Evolutionary conservation across 495 filamentous ascomycete species (phyloP), one percentile per base, ranked within the genome.

Genomic region (Annulohypoxylon moriforme): DNA sequence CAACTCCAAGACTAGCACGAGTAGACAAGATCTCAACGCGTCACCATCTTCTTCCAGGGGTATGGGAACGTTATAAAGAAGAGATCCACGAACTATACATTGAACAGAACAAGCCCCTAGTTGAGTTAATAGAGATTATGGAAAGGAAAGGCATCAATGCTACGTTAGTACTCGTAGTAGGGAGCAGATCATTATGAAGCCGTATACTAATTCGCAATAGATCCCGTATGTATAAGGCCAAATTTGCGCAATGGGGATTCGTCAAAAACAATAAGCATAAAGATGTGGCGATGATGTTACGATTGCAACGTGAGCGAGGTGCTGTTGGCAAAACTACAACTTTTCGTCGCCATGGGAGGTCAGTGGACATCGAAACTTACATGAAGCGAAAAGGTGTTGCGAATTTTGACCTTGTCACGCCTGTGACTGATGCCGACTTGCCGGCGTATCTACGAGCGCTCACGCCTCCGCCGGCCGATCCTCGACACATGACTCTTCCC

Each of bases 181-280:
- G 33, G 0, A 29, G 22, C 11, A 9, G 31, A 9, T 34, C 16
- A 34, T 50, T 50, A 29, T 60, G 25, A 38, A 20, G 38, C 14
- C 2, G 9, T 13, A n/a, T 36, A 31, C 67, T 66, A 64, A 68
- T 11, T 50, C 22, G 18, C 13, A 1, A 18, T 40, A 78, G 76
- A 27, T 68, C 72, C 14, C 75, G 75, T 46, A 79, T 79, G 77
- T 79, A 79, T 18, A 79, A 79, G 55, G 76, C 77, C 0, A 70
- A 73, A 18, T 77, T 79, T 38, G 59, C 68, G 22, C 75, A 77
- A 66, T 79, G 77, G 77, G 75, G 73, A 0, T 77, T 79, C 46
- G 69, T 72, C 9, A 79, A 79, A 67, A 77, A 79, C 53, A 76
- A 76, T 25, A 75, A 72, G 27, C 69, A 75, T 60, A 76, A 74